phyloP scores from a whole-genome alignment of 495 filamentous ascomycete species.

The Neurospora sp. region DNA sequence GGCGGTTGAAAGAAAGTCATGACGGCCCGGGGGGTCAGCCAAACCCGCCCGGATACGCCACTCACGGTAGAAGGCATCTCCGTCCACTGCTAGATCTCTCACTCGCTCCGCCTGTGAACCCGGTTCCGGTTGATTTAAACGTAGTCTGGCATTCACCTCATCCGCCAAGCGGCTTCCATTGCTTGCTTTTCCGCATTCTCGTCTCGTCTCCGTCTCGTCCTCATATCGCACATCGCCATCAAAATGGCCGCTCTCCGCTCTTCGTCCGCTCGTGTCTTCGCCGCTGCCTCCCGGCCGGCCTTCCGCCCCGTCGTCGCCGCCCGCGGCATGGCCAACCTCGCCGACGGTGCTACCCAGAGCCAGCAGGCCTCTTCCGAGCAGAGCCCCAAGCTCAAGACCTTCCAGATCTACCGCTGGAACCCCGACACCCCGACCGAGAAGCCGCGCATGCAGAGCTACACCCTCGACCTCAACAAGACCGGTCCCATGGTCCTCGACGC shows the following conservation, averaged over 20 bases:
- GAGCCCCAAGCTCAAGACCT: constrained; percentile 57
- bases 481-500: constrained; percentile 97
- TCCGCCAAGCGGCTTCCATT: background rate
- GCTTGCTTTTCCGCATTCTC: background rate
- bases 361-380: constrained; percentile 40
- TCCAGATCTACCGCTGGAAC: constrained; percentile 99
- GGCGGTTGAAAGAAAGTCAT: constrained; percentile 10
- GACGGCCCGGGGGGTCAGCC: background rate
- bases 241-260: constrained; percentile 71
- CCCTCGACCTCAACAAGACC: constrained; percentile 93
- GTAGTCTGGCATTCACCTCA: background rate
- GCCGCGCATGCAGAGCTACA: constrained; percentile 89
- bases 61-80: constrained; percentile 12
- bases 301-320: constrained; percentile 30
- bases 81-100: constrained; percentile 7
- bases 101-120: background rate
- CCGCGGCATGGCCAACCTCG: constrained; percentile 35
- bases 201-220: background rate
- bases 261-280: constrained; percentile 46
- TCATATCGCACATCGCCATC: background rate
- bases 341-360: constrained; percentile 31
- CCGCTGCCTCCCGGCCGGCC: constrained; percentile 34
- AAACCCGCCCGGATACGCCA: constrained; percentile 5
- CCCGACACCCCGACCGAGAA: constrained; percentile 83
- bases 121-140: background rate